Conservation (phyloP, 495 filamentous ascomycete genomes). For the Lasiosphaeria hispida region DNA sequence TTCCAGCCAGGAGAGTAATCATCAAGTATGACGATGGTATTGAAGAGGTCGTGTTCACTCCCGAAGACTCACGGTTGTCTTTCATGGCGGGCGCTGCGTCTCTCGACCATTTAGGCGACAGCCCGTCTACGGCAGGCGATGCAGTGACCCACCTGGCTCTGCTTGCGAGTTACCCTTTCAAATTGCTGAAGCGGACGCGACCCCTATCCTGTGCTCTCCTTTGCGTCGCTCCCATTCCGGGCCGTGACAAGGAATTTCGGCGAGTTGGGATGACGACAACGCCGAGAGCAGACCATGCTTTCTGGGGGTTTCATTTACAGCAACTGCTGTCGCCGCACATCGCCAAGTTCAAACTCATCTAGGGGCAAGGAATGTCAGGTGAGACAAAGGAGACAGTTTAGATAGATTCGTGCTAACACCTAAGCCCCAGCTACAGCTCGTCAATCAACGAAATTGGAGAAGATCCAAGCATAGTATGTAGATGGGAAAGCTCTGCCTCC, state of each 20-base stretch:
- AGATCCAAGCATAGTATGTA: too few relatives aligned
- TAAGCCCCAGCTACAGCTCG: too few relatives aligned
- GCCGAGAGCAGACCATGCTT: background rate
- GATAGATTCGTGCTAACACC: too few relatives aligned
- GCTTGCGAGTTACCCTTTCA: constrained; percentile 6
- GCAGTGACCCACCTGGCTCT: background rate
- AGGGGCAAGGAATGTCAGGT: too few relatives aligned
- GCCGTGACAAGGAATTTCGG: background rate
- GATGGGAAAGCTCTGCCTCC: too few relatives aligned
- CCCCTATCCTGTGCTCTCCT: constrained; percentile 9
- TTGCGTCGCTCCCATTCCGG: background rate
- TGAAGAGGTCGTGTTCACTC: constrained; percentile 2
- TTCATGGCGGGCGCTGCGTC: background rate
- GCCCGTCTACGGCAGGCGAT: background rate
- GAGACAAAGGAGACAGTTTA: too few relatives aligned
- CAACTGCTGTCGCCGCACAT: background rate
- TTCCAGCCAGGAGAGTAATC: constrained; percentile 4
- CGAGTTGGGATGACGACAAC: background rate
- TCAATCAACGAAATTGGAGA: too few relatives aligned
- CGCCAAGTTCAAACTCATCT: constrained; percentile 6
- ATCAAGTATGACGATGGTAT: background rate
- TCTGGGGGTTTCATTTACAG: constrained; percentile 6
- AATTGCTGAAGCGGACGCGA: background rate
- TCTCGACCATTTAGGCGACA: background rate
- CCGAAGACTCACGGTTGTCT: background rate